Evolutionary conservation across 495 filamentous ascomycete species (phyloP).

Genomic region (Penicillium goetzii): DNA sequence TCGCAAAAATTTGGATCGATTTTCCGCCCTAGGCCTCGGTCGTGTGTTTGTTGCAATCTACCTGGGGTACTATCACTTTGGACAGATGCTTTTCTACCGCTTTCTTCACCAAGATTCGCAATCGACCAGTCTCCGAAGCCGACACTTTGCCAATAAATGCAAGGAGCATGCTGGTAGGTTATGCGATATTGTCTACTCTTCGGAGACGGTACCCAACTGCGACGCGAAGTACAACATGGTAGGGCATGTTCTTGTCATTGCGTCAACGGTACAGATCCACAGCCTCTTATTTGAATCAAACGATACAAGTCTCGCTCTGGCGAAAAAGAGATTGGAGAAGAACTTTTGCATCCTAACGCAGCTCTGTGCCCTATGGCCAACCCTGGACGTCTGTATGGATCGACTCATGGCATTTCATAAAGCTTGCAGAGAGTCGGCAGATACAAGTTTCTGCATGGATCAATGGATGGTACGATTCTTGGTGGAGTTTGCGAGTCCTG

Average conservation of each 20-base stretch:
- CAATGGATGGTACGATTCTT: conserved; percentile 48
- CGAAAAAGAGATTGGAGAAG: conserved; percentile 37
- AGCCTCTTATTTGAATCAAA: conserved; percentile 39
- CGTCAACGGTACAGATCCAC: conserved; percentile 48
- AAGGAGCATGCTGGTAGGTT: conserved; percentile 38
- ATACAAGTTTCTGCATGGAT: conserved; percentile 42
- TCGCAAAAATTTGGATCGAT: conserved; percentile 31
- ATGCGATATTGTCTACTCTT: conserved; percentile 42
- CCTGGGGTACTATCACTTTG: conserved; percentile 48
- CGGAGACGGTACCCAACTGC: conserved; percentile 34
- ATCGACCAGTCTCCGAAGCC: conserved; percentile 11
- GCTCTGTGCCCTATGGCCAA: conserved; percentile 41
- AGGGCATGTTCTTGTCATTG: conserved; percentile 46
- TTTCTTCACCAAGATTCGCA: conserved; percentile 38
- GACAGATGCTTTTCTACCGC: conserved; percentile 47
- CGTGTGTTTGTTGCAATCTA: conserved; percentile 45
- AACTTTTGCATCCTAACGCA: conserved; percentile 45
- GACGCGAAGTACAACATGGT: conserved; percentile 46
- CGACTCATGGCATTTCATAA: conserved; percentile 44
- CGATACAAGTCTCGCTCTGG: conserved; percentile 24
- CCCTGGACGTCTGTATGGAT: conserved; percentile 37
- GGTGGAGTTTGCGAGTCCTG: conserved; percentile 33
- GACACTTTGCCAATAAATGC: conserved; percentile 39
- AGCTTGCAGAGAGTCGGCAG: conserved; percentile 36
- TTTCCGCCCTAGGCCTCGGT: conserved; percentile 39